Base-by-base conservation (phyloP, 1,284 basidiomycete species). In the Cutaneotrichosporon sp. region DNA sequence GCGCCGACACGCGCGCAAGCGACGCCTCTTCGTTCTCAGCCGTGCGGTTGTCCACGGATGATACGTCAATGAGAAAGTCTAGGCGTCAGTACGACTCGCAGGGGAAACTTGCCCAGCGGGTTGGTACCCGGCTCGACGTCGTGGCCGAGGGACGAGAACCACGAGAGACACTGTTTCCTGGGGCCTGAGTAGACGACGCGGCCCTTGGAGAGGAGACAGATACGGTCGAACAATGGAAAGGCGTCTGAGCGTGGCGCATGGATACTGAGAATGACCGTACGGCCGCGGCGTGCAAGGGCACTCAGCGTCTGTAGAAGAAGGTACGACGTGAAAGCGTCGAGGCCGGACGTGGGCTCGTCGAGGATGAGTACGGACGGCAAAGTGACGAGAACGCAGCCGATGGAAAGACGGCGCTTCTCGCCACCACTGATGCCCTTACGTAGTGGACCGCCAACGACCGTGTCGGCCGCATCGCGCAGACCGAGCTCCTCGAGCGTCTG, bases 331-430 rank as follows among this genome's bases (percentile, higher is more conserved):
- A 77, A 79, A 0, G 79, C 75, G 57, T 82, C 80, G 34, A 74
- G 65, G 35, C 72, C 70, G 12, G 68, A 68, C 1, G 72, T 74
- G 1, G 69, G 70, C 61, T 71, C 69, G 69, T 93, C 90, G 21
- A 91, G 78, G 22, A 91, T 82, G 41, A 92, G 73, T 8, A 92
- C 79, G 64, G 89, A 87, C 0, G 89, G 89, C 33, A 82, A 77
- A 0, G 86, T 84, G 48, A 92, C 85, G 21, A 91, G 78, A 64
- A 90, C 86, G 51, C 90, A 78, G 8, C 90, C 89, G 54, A 93
- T 91, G 49, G 83, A 86, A 15, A 93, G 83, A 39, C 90, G 79
- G 39, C 75, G 80, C 78, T 86, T 87, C 73, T 92, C 89, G 18
- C 89, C 89, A 14, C 89, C 90, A 53, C 85, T 88, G 41, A 92